Conservation (phyloP, 495 filamentous ascomycete genomes). For the Copromyces sp. region DNA sequence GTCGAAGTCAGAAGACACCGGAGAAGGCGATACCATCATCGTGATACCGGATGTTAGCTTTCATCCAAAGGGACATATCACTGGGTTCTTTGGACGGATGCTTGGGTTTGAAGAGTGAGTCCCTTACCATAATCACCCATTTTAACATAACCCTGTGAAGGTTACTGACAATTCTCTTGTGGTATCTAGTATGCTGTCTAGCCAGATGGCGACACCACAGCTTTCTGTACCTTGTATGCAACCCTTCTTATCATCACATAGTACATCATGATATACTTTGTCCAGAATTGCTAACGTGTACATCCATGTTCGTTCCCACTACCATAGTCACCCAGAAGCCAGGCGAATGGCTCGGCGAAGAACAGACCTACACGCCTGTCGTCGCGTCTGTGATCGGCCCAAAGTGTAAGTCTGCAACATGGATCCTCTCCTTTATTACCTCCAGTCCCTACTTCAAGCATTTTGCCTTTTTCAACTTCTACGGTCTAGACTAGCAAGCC, state of each 20-base stretch:
- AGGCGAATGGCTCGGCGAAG: not conserved
- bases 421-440: not conserved
- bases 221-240: not conserved
- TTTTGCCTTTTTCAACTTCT: not conserved
- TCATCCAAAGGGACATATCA: not conserved
- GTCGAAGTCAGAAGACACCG: not conserved
- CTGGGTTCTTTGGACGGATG: not conserved
- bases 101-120: not conserved
- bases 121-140: not conserved
- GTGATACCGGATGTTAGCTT: conserved; percentile 7
- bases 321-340: not conserved
- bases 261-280: too few species aligned
- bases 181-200: not conserved
- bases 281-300: too few species aligned
- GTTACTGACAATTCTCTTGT: not conserved
- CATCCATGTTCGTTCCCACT: too few species aligned
- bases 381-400: not conserved
- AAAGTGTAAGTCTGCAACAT: not conserved
- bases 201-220: not conserved
- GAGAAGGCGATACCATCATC: conserved; percentile 6
- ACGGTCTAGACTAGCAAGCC: too few species aligned
- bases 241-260: not conserved
- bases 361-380: not conserved
- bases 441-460: too few species aligned
- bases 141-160: not conserved